phyloP scores from a whole-genome alignment of 768 basidiomycete species.

The Arthromyces matolae region DNA sequence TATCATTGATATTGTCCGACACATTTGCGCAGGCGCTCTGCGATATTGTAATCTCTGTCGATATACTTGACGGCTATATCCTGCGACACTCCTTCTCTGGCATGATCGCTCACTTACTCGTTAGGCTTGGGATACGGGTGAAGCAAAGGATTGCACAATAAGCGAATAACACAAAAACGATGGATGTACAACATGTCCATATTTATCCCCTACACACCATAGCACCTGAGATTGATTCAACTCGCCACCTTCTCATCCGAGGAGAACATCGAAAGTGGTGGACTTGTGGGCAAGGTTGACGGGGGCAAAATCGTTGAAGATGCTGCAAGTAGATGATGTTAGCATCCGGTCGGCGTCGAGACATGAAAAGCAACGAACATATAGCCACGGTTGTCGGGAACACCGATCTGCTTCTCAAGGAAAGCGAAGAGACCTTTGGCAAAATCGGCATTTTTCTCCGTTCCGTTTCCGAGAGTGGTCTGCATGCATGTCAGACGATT shows the following conservation, averaged over 20 bases:
- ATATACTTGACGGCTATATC: too few species aligned
- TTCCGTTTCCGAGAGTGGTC: conserved; percentile 5
- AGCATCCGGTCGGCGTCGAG: neutral
- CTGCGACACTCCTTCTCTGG: too few species aligned
- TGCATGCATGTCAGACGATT: neutral
- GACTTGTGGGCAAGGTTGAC: conserved; percentile 4
- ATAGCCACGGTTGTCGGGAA: conserved; percentile 8
- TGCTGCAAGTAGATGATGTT: neutral
- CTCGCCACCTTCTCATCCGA: neutral
- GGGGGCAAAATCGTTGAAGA: conserved; percentile 1
- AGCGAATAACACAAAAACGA: too few species aligned
- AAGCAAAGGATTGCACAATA: too few species aligned
- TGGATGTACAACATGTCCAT: neutral
- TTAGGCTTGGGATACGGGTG: too few species aligned
- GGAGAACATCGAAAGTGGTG: conserved; percentile 4
- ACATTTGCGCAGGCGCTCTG: too few species aligned
- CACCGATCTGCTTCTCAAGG: conserved; percentile 2
- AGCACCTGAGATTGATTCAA: neutral
- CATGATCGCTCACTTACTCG: too few species aligned
- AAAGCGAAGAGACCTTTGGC: conserved; percentile 2
- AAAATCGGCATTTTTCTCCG: conserved; percentile 3
- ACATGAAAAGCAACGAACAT: conserved; percentile 1
- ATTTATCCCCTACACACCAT: neutral
- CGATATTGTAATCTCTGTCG: too few species aligned
- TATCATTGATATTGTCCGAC: too few species aligned